These are phyloP conservation scores for Colletotrichum sp. DNA, from an alignment of 2,329 filamentous ascomycete species.

Conservation along the genomic window DNA sequence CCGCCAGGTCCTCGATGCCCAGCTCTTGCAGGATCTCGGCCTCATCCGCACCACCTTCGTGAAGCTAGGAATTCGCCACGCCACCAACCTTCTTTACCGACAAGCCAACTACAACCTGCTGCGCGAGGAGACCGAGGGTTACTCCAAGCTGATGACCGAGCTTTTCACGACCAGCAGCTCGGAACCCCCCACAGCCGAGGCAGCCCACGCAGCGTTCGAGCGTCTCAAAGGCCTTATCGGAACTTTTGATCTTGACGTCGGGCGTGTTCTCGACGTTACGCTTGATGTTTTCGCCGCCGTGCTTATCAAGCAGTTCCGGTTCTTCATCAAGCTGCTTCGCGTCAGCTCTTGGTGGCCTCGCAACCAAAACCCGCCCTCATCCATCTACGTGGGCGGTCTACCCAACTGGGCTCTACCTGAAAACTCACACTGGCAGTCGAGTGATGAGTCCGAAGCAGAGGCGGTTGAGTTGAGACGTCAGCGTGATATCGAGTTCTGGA, in stretches of 20 bases:
- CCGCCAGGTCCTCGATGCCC: constrained; percentile 82
- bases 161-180: constrained; percentile 87
- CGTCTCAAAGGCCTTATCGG: constrained; percentile 93
- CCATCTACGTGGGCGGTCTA: constrained; percentile 67
- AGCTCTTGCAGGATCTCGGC: constrained; percentile 75
- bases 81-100: constrained; percentile 91
- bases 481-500: constrained; percentile 83
- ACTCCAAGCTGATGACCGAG: constrained; percentile 94
- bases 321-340: constrained; percentile 92
- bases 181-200: constrained; percentile 74
- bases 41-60: constrained; percentile 86
- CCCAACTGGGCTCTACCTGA: constrained; percentile 85
- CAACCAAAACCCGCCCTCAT: constrained; percentile 47
- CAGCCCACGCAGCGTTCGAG: constrained; percentile 87
- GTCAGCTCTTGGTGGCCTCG: constrained; percentile 97
- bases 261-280: constrained; percentile 90
- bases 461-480: constrained; percentile 61
- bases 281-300: constrained; percentile 94
- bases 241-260: constrained; percentile 96
- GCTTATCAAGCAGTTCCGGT: constrained; percentile 89
- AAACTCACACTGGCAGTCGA: constrained; percentile 66
- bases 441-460: constrained; percentile 70
- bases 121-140: constrained; percentile 94
- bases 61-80: constrained; percentile 83
- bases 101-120: constrained; percentile 97